These are phyloP conservation scores for Echium plantagineum DNA, from an alignment of 257 asterid genomes.

Conservation along the genomic window DNA sequence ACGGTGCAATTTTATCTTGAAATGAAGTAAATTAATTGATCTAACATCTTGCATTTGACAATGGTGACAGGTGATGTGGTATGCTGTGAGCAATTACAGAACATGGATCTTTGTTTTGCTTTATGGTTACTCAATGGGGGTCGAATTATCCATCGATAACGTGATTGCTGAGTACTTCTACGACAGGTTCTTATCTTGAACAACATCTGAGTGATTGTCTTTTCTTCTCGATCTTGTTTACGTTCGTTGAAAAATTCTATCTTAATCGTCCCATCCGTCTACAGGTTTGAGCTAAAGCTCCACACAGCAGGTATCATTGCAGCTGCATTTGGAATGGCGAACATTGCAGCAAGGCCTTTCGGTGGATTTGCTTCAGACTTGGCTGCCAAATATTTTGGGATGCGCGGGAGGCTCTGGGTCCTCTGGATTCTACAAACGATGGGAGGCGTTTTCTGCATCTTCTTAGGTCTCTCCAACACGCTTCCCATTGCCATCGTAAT, in stretches of 20 bases:
- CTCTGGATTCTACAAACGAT: constrained; percentile 44
- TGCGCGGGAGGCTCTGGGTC: constrained; percentile 59
- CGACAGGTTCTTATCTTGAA: constrained; percentile 22
- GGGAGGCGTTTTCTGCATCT: constrained; percentile 48
- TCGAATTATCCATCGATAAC: constrained; percentile 47
- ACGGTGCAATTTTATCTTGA: too few species aligned
- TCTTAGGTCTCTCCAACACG: constrained; percentile 29
- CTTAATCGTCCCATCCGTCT: too few species aligned
- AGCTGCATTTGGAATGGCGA: constrained; percentile 56
- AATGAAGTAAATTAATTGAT: too few species aligned
- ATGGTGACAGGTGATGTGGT: constrained; percentile 33
- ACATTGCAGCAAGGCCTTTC: constrained; percentile 40
- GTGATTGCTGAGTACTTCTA: constrained; percentile 50
- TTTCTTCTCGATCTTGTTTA: too few species aligned
- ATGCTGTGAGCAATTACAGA: constrained; percentile 50
- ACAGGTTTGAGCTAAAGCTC: constrained; percentile 44
- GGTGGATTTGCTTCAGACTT: constrained; percentile 50
- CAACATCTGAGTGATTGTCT: too few species aligned
- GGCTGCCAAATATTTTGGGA: constrained; percentile 35
- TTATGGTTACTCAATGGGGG: constrained; percentile 70
- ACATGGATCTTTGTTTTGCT: constrained; percentile 59
- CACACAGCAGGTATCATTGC: constrained; percentile 48
- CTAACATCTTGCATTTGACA: too few species aligned
- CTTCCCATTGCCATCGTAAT: constrained; percentile 26
- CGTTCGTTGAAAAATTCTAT: too few species aligned